These are phyloP conservation scores for Lentinula aciculospora DNA, from an alignment of 768 basidiomycete species.

Conservation along the genomic window DNA sequence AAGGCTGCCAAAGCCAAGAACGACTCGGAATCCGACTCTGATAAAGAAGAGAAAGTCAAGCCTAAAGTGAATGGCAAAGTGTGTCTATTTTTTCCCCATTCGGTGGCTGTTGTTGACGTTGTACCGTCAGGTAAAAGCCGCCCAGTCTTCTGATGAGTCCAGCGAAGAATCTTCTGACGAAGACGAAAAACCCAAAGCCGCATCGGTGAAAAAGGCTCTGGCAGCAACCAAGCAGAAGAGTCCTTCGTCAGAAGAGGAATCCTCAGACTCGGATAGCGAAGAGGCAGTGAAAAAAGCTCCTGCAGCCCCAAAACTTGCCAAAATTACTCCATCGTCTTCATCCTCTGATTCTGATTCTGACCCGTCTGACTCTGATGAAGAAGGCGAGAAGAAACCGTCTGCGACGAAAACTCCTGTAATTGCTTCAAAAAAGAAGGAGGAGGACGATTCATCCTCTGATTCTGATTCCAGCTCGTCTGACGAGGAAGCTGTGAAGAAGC, in stretches of 20 bases:
- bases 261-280: conserved; percentile 12
- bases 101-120: conserved; percentile 14
- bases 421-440: conserved; percentile 13
- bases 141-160: conserved; percentile 16
- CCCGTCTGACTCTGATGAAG: conserved; percentile 14
- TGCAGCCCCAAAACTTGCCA: not conserved
- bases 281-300: conserved; percentile 17
- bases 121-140: conserved; percentile 22
- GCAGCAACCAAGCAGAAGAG: conserved; percentile 26
- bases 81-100: not conserved
- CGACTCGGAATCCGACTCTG: conserved; percentile 14
- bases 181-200: conserved; percentile 55
- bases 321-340: not conserved
- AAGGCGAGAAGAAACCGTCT: conserved; percentile 3
- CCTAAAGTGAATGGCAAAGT: conserved; percentile 12
- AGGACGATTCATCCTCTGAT: conserved; percentile 3
- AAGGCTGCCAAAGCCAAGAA: conserved; percentile 18
- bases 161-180: conserved; percentile 31
- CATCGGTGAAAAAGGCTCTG: conserved; percentile 35
- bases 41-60: conserved; percentile 19
- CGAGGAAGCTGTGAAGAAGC: conserved; percentile 19
- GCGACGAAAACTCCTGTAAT: conserved; percentile 10
- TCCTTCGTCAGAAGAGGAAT: conserved; percentile 19
- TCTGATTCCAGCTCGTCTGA: conserved; percentile 28
- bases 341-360: conserved; percentile 2